Evolutionary conservation across 2,329 filamentous ascomycete species (phyloP), one percentile per base, ranked within the genome.

Genomic region (Fusarium hainanense): DNA sequence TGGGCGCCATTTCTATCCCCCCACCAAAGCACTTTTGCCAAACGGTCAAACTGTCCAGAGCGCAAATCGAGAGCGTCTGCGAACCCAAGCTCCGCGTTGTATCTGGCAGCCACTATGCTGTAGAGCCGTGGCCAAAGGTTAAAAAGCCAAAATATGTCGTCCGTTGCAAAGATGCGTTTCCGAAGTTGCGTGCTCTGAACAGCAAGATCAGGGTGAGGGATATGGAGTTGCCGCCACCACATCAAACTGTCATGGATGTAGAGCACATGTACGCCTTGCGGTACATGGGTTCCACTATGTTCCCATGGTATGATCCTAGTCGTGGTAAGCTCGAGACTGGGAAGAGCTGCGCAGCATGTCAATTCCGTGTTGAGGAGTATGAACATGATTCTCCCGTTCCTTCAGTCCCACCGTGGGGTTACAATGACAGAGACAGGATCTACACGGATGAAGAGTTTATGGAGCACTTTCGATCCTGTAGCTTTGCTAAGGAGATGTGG

Each of bases 261-360:
- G 18, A 12, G 10, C 64, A 67, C 16, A 37, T n/a, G 20, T 13
- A 46, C 34, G 18, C 18, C 1, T 50, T 49, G 7, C 64, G 66
- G 23, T 68, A 65, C 11, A 68, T 68, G 66, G 37, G 50, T 3
- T 28, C 49, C 4, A 43, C 64, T 0, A 50, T 46, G 1, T 65
- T 68, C 6, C 66, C 59, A 2, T 68, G 54, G 54, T 65, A 52
- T 5, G 50, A 68, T 18, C 12, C 28, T 2, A 21, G 5, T 16
- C 13, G 20, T 2, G 23, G 43, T 11, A 30, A 44, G 13, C 3
- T 40, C 4, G 66, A 68, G 4, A 3, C 6, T 14, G 66, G 66
- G 1, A 11, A 60, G 20, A 68, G 28, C 14, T 68, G 66, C 23
- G 68, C 64, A 28, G 66, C 64, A 10, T 68, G 64, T 13, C 65